Base-by-base conservation (phyloP, 2,329 filamentous ascomycete genomes). In the Aspergillus fijiensis region DNA sequence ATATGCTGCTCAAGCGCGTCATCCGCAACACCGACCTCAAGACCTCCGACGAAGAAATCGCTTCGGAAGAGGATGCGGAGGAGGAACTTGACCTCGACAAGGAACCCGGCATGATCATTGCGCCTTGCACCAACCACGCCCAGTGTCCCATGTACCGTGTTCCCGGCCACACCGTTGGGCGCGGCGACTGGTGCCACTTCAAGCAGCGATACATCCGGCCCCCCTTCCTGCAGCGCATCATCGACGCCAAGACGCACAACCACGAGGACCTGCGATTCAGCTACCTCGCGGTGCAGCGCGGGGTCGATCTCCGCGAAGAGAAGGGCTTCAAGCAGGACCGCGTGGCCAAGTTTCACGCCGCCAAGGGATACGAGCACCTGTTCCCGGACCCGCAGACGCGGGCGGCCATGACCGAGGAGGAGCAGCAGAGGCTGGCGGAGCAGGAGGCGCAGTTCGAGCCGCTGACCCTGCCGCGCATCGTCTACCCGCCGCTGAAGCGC, bases 161-260 rank as follows among this genome's bases (percentile, higher is more conserved):
- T 0, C 83, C 88, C 0, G 92, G 92, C 0, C 81, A 89, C 57
- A 87, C 85, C 57, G 79, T 79, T 29, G 91, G 92, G 5, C 86
- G 94, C 58, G 93, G 92, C 69, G 93, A 98, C 71, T 95, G 89
- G 72, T 99, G 95, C 76, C 90, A 89, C 74, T 98, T 99, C 75
- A 85, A 83, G 63, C 95, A 99, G 77, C 87, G 95, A 51, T 98
- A 91, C 72, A 89, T 92, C 54, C 87, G 93, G 0, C 95, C 95
- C 0, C 79, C 82, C 0, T 97, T 93, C 74, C 82, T 97, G 58
- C 92, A 96, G 72, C 84, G 84, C 51, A 83, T 98, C 51, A 79
- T 96, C 21, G 87, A 85, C 25, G 80, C 80, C 6, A 82, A 77
- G 63, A 84, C 88, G 67, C 85, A 85, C 64, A 97, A 96, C 73